Percentiles rank a stretch among this genome's conserved stretches.
phyloP scores from a whole-genome alignment of 1,284 basidiomycete genomes.

The Pseudozyma thailandica region DNA sequence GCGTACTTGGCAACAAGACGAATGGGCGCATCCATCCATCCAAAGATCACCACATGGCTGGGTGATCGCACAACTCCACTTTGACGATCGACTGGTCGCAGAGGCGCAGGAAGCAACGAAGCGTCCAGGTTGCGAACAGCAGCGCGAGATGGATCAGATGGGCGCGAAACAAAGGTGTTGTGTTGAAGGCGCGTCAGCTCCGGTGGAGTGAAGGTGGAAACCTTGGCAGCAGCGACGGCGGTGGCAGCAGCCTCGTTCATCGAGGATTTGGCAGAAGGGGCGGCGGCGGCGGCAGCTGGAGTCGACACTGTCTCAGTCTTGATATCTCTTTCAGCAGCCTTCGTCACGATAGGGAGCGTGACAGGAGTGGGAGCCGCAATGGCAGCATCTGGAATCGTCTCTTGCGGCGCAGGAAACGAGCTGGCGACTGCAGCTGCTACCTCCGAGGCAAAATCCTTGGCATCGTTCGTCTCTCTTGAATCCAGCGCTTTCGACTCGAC shows the following conservation, averaged over 20 bases:
- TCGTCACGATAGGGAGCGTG: slow-evolving; percentile 7
- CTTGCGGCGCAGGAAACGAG: slow-evolving; percentile 8
- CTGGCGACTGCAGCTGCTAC: slow-evolving; percentile 13
- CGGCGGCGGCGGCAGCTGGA: not conserved
- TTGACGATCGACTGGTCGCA: slow-evolving; percentile 21
- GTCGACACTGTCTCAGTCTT: not conserved
- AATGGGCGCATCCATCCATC: slow-evolving; percentile 65
- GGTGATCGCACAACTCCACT: slow-evolving; percentile 8
- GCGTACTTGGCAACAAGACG: slow-evolving; percentile 62
- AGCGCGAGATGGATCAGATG: slow-evolving; percentile 18
- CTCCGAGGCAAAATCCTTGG: slow-evolving; percentile 13
- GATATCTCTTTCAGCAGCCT: not conserved
- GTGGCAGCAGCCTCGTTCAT: slow-evolving; percentile 1
- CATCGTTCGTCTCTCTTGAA: not conserved
- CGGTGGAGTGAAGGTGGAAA: slow-evolving; percentile 20
- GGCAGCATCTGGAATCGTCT: slow-evolving; percentile 5
- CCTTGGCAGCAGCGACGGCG: slow-evolving; percentile 14
- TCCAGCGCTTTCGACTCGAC: not conserved
- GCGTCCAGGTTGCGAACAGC: slow-evolving; percentile 16
- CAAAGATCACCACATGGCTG: slow-evolving; percentile 52
- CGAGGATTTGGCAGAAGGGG: not conserved
- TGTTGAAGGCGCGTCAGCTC: slow-evolving; percentile 30
- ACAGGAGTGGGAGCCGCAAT: slow-evolving; percentile 14
- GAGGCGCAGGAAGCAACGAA: slow-evolving; percentile 20
- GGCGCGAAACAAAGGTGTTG: slow-evolving; percentile 39